Conservation (phyloP, 345 rosid species). For the Eucalyptus melliodora region DNA sequence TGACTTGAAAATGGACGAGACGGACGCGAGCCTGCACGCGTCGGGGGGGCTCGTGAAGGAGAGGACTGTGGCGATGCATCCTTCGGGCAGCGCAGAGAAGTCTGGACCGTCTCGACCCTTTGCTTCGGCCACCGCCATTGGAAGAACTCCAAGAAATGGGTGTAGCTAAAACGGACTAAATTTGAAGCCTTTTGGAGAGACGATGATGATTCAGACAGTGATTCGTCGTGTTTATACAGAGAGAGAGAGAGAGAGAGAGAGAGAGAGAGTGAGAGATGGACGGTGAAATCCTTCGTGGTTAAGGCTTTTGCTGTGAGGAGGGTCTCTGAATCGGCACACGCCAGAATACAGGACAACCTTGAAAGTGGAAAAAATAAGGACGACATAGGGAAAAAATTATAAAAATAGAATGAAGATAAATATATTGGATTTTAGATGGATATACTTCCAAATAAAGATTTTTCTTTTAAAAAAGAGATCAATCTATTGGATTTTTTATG, state of each 20-base stretch:
- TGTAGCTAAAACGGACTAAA: not conserved
- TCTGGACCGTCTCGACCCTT: not conserved
- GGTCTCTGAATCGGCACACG: no score
- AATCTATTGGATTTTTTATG: not conserved
- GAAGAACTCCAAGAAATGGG: not conserved
- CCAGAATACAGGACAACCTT: no score
- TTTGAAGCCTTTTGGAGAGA: not conserved
- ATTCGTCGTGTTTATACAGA: not conserved
- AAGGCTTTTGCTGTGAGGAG: not conserved
- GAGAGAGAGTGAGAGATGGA: not conserved
- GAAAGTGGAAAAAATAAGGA: no score
- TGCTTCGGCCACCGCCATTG: not conserved
- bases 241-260: not conserved
- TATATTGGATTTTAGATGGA: not conserved
- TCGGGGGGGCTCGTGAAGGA: not conserved
- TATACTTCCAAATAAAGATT: not conserved
- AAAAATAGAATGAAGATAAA: not conserved
- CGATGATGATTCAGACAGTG: not conserved
- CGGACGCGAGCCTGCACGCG: not conserved
- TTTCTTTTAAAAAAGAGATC: no score
- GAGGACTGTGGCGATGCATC: not conserved
- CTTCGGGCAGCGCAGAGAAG: not conserved
- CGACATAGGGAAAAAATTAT: not conserved
- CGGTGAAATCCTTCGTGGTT: not conserved
- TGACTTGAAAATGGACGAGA: not conserved